Evolutionary conservation across 768 basidiomycete genomes (phyloP), one percentile per base, ranked within the genome.

Genomic region (Hypholoma fasciculare): DNA sequence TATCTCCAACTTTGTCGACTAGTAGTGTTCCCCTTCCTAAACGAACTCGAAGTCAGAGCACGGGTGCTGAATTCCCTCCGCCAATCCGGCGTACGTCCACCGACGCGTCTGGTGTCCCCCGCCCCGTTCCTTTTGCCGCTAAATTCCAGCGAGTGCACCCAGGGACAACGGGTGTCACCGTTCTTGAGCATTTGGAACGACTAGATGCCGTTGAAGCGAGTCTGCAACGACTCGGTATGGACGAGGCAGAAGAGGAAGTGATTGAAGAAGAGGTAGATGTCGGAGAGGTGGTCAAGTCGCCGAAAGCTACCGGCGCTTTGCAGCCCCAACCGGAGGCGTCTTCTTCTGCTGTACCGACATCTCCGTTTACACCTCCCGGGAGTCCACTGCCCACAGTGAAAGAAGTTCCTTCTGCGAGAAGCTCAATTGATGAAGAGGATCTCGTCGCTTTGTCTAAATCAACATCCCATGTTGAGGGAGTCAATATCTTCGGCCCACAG

Each of bases 121-220:
- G 92, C 36, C 92, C 92, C 0, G 88, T 94, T 13, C 89, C 91
- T 3, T 92, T 94, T 69, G 85, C 87, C 12, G 82, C 87, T n/a
- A 93, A 92, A 72, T 90, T 90, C 71, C 85, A 89, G 67, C 83
- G 86, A 49, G 87, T 93, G 36, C 89, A 92, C 67, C 91, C 91
- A 47, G 90, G 89, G 38, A 92, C 91, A 27, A 94, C 91, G 0
- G 93, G 93, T 11, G 92, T 94, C 23, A 88, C 86, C 9, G 87
- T 94, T 49, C 78, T 95, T 38, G 90, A 92, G 65, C 92, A 94
- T 63, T 78, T 95, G 62, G 93, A 95, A 67, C 85, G 90, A 47
- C 72, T 95, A 47, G 93, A 95, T 67, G 88, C 84, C 14, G 90
- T 90, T 16, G 90, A 93, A 62, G 89, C 90, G 7, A 85, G 89